Conservation (phyloP, 2,329 filamentous ascomycete genomes). For the Aspergillus puulaauensis region DNA sequence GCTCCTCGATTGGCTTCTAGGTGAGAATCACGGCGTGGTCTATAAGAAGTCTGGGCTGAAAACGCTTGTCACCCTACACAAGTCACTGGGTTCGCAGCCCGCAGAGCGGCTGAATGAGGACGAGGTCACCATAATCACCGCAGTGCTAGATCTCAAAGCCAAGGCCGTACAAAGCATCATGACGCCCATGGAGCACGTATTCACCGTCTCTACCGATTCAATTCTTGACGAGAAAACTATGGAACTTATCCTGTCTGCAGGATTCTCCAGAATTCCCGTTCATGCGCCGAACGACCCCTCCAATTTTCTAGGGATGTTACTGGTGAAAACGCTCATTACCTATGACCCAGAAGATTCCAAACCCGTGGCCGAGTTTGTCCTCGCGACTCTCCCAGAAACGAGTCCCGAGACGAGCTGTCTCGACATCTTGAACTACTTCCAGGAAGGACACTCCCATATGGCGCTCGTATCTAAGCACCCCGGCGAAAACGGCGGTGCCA, state of each 20-base stretch:
- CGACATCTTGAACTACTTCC: slow-evolving; percentile 99
- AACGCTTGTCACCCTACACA: slow-evolving; percentile 91
- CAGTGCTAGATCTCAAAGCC: slow-evolving; percentile 92
- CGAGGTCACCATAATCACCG: slow-evolving; percentile 97
- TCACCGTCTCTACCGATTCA: slow-evolving; percentile 93
- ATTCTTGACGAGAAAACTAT: slow-evolving; percentile 91
- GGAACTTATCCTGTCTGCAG: slow-evolving; percentile 87
- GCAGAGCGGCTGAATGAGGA: slow-evolving; percentile 89
- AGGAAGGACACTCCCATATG: slow-evolving; percentile 99
- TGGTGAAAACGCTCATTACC: slow-evolving; percentile 98
- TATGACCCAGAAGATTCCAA: slow-evolving; percentile 94
- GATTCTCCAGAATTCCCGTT: slow-evolving; percentile 94
- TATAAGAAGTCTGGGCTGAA: slow-evolving; percentile 99
- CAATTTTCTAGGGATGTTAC: slow-evolving; percentile 95
- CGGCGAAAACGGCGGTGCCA: slow-evolving; percentile 81
- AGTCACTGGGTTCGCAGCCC: slow-evolving; percentile 76
- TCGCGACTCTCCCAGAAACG: slow-evolving; percentile 93
- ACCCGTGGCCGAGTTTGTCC: slow-evolving; percentile 81
- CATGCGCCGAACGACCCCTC: slow-evolving; percentile 77
- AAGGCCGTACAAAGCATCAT: slow-evolving; percentile 94
- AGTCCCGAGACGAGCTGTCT: slow-evolving; percentile 92
- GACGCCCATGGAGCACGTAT: slow-evolving; percentile 98
- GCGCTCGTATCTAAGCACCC: slow-evolving; percentile 89
- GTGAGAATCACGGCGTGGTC: slow-evolving; percentile 90
- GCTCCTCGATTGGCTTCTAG: slow-evolving; percentile 87